Evolutionary conservation across 225 moss, liverwort and hornwort genomes (phyloP), one percentile per base, ranked within the genome.

Genomic region (Thuidium tamariscinum): DNA sequence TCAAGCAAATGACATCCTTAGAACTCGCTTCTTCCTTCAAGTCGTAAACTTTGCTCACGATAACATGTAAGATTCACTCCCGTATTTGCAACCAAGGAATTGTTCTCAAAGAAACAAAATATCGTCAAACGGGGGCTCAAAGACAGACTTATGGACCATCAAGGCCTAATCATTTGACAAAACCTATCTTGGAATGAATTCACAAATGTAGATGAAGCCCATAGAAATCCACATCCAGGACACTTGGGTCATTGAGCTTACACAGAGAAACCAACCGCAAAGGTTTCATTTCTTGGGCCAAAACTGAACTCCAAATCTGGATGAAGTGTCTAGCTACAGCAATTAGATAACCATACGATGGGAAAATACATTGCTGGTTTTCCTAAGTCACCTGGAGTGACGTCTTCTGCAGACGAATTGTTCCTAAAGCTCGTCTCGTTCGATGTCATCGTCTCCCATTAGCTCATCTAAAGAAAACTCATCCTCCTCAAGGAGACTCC

Each of bases 401-500:
- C 81, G 70, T 54, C 56, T 72, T 89, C 36, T 64, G 65, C 61
- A 75, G 64, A 71, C 32, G 12, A 78, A 74, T 11, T 32, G 36
- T 77, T 51, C 71, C 91, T 93, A 95, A 37, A 95, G 91, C 90
- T 95, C 94, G 21, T 95, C 94, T 64, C 61, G 87, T 39, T 61
- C 89, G 63, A 80, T 61, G 21, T 90, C 88, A 71, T 91, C 88
- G 63, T 92, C 93, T 78, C 88, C 92, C 97, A 97, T 96, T 57
- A 99, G 94, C 86, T 99, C 98, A 83, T 97, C 97, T 13, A 99
- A 81, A n/a, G 96, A 97, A 80, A 99, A 97, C 90, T 97, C 96
- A 80, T 99, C 99, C 88, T 99, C 97, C 88, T 99, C 99, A 74
- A 96, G 77, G 74, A 92, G 93, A 81, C 88, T 90, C 65, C 96